Base-by-base conservation (phyloP, 1,284 basidiomycete genomes). In the Anthracocystis setariae region DNA sequence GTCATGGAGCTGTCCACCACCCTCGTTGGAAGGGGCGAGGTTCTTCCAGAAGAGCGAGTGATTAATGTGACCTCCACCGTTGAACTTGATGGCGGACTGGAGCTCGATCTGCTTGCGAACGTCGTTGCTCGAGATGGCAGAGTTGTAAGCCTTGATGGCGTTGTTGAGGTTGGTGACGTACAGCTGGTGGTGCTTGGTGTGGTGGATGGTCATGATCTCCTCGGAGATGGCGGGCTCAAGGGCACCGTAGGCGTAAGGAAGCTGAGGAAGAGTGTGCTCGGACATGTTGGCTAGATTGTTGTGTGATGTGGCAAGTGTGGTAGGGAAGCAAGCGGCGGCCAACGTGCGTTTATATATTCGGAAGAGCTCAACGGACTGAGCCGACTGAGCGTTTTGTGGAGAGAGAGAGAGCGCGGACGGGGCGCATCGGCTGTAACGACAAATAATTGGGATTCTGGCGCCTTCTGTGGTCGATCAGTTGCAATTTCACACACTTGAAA, bases 41-140 rank as follows among this genome's bases (percentile, higher is more conserved):
- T 96, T 98, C 85, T 91, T 93, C 96, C 95, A 98, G 88, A 98
- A 98, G 54, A 98, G 88, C 42, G 93, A 90, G 84, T 93, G 92
- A 85, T 93, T 93, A 85, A 84, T 77, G 77, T 84, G 83, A 87
- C 92, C 92, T 83, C 92, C 92, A 46, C 92, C 92, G 85, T 94
- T 94, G 86, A 94, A 94, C 86, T 91, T 93, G 85, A 94, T 87
- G 15, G 92, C 92, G 20, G 89, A 85, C 85, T 93, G 92, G 64
- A 94, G 88, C 25, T 88, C 89, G 84, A 98, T 96, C 81, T 89
- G 87, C 83, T 92, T 90, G 84, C 90, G 90, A 74, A 90, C 88
- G 68, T 86, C 89, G 33, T 88, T 87, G 46, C 85, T 80, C 5
- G 90, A 84, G 55, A 83, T 73, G 73, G 89, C 89, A 59, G 88